A percentile compares a stretch with the other conserved stretches of the same genome.
phyloP scores from a whole-genome alignment of 352 stramenopile genomes.

The Globisporangium irregulare region DNA sequence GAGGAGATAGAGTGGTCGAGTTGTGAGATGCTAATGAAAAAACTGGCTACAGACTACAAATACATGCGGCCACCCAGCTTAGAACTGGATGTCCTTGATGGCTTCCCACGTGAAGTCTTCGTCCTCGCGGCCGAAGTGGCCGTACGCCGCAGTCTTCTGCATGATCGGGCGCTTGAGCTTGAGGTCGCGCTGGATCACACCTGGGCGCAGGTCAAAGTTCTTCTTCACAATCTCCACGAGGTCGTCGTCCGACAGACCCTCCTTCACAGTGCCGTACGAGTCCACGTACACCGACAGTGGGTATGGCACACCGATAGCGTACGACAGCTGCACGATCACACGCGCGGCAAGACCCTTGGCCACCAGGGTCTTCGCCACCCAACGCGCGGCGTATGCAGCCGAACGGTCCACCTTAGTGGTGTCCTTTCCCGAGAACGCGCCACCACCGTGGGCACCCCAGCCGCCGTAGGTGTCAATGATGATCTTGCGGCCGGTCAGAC shows the following conservation, averaged over 20 bases:
- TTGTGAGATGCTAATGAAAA: slow-evolving; percentile 33
- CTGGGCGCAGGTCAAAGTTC: slow-evolving; percentile 98
- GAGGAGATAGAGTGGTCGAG: slow-evolving; percentile 24
- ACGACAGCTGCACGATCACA: slow-evolving; percentile 97
- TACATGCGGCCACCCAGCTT: slow-evolving; percentile 30
- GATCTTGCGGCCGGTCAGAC: slow-evolving; percentile 99
- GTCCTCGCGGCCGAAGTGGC: slow-evolving; percentile 98
- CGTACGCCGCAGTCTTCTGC: slow-evolving; percentile 98
- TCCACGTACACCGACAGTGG: slow-evolving; percentile 97
- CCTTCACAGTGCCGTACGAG: slow-evolving; percentile 97
- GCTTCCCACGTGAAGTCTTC: slow-evolving; percentile 99
- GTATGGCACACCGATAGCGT: slow-evolving; percentile 98
- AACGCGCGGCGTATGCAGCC: slow-evolving; percentile 97
- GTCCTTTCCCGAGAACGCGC: slow-evolving; percentile 99
- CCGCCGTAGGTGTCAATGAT: slow-evolving; percentile 99
- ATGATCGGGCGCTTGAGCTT: slow-evolving; percentile 97
- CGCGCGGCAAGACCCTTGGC: slow-evolving; percentile 93
- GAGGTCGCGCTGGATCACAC: slow-evolving; percentile 98
- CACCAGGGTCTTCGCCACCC: slow-evolving; percentile 99
- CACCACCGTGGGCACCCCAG: slow-evolving; percentile 98
- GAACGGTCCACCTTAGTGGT: slow-evolving; percentile 99
- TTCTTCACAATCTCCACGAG: slow-evolving; percentile 98
- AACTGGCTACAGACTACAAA: slow-evolving; percentile 32
- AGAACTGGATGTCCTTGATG: slow-evolving; percentile 90
- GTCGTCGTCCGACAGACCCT: slow-evolving; percentile 94